Conservation (phyloP, 257 asterid genomes). For the Gentiana macrophylla region DNA sequence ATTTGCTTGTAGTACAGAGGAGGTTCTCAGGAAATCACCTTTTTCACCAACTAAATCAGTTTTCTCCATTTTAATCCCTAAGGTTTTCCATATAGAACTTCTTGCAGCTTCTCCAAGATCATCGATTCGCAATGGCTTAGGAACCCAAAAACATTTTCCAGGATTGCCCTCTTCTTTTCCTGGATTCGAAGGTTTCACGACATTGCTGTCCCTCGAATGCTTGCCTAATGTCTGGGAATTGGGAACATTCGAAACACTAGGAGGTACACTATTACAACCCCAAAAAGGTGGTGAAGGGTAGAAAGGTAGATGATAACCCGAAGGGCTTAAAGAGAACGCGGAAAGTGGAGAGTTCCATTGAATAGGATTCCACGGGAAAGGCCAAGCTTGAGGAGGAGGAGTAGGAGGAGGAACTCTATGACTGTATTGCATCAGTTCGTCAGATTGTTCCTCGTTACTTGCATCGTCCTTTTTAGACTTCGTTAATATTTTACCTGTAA, state of each 20-base stretch:
- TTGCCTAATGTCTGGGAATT: conserved; percentile 42
- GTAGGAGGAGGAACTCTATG: conserved; percentile 38
- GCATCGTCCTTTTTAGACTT: conserved; percentile 31
- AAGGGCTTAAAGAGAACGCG: conserved; percentile 32
- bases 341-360: conserved; percentile 39
- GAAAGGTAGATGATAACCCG: conserved; percentile 46
- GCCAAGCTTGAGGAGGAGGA: conserved; percentile 65
- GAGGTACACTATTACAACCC: conserved; percentile 42
- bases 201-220: conserved; percentile 43
- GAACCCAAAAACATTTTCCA: conserved; percentile 58
- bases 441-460: conserved; percentile 24
- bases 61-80: conserved; percentile 48
- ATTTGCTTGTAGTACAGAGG: conserved; percentile 59
- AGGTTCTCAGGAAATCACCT: conserved; percentile 45
- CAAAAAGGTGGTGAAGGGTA: conserved; percentile 57
- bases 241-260: conserved; percentile 21
- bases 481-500: conserved; percentile 31
- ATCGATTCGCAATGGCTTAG: conserved; percentile 61
- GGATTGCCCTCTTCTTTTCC: conserved; percentile 21
- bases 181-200: conserved; percentile 4
- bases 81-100: conserved; percentile 72
- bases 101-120: conserved; percentile 67
- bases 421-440: conserved; percentile 22
- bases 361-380: conserved; percentile 51
- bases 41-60: conserved; percentile 27